Percentiles rank a stretch among this genome's conserved stretches.
Evolutionary conservation across 495 filamentous ascomycete genomes (phyloP).

Genomic region (Clohesyomyces aquaticus): DNA sequence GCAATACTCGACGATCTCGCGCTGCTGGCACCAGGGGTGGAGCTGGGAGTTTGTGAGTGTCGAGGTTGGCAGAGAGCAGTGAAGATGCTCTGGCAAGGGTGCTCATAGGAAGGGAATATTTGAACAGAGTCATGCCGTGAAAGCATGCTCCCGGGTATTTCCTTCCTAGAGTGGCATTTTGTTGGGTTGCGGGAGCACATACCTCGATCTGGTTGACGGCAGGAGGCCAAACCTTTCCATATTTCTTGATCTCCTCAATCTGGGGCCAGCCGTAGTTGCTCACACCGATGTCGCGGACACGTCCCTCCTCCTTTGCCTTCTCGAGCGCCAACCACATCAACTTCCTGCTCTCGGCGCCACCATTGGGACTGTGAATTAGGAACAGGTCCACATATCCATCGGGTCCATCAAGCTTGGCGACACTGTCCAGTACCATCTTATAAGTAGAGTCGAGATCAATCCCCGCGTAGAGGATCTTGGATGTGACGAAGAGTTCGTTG

Average conservation of each 20-base stretch:
- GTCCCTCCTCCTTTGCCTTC: constrained; percentile 60
- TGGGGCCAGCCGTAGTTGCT: constrained; percentile 69
- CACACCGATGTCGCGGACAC: constrained; percentile 66
- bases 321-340: constrained; percentile 70
- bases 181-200: neutral
- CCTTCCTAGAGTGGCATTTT: too few relatives aligned
- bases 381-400: constrained; percentile 73
- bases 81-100: too few relatives aligned
- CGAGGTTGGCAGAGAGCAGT: too few relatives aligned
- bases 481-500: constrained; percentile 66
- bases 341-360: constrained; percentile 57
- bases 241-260: constrained; percentile 65
- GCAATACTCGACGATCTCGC: constrained; percentile 63
- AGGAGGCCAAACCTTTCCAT: constrained; percentile 66
- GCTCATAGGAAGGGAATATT: too few relatives aligned
- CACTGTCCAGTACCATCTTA: constrained; percentile 60
- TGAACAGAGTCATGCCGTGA: too few relatives aligned
- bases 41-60: constrained; percentile 55
- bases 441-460: constrained; percentile 64
- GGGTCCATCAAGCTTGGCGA: constrained; percentile 62
- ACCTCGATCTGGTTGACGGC: constrained; percentile 74
- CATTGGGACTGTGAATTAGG: constrained; percentile 66
- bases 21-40: constrained; percentile 70
- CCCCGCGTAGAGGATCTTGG: constrained; percentile 64
- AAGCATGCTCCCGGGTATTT: too few relatives aligned